A percentile compares a stretch with the other conserved stretches of the same genome.
Evolutionary conservation across 352 stramenopile genomes (phyloP).

Genomic region (Pythium rishiriense): DNA sequence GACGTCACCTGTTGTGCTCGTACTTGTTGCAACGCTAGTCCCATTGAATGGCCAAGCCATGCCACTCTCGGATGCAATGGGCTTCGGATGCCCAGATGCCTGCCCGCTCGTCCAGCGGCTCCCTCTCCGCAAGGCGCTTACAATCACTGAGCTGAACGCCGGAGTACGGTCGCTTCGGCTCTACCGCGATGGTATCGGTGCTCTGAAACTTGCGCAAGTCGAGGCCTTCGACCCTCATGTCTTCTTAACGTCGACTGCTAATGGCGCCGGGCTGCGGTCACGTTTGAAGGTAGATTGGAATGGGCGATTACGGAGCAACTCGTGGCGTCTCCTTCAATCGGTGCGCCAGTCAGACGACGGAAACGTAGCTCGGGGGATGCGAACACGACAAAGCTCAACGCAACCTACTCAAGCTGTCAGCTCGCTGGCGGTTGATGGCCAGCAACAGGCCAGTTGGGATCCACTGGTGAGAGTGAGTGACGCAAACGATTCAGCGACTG

Average conservation of each 20-base stretch:
- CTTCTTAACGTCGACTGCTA: conserved; percentile 41
- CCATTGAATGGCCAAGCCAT: conserved; percentile 9
- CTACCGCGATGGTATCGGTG: conserved; percentile 43
- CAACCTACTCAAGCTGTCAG: conserved; percentile 36
- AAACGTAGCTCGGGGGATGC: conserved; percentile 63
- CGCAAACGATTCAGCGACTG: background rate
- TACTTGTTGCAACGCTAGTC: conserved; percentile 39
- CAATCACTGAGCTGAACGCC: conserved; percentile 50
- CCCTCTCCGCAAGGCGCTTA: conserved; percentile 37
- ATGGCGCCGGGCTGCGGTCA: conserved; percentile 46
- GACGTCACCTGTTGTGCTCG: conserved; percentile 24
- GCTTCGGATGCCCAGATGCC: conserved; percentile 38
- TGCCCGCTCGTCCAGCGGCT: conserved; percentile 39
- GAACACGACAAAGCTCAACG: conserved; percentile 63
- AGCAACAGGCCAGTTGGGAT: conserved; percentile 41
- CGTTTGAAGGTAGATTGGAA: conserved; percentile 51
- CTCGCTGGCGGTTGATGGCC: conserved; percentile 53
- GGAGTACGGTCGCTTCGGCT: conserved; percentile 48
- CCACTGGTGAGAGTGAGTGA: conserved; percentile 27
- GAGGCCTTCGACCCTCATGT: conserved; percentile 57
- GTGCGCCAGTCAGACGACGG: conserved; percentile 52
- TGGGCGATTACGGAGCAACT: conserved; percentile 34
- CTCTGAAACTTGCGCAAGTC: conserved; percentile 46
- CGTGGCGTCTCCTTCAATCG: conserved; percentile 58
- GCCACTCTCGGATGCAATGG: conserved; percentile 1